Percentiles rank a stretch among this genome's conserved stretches.
These are phyloP conservation scores for Babesia divergens DNA, from an alignment of 169 alveolate species.

Conservation along the genomic window DNA sequence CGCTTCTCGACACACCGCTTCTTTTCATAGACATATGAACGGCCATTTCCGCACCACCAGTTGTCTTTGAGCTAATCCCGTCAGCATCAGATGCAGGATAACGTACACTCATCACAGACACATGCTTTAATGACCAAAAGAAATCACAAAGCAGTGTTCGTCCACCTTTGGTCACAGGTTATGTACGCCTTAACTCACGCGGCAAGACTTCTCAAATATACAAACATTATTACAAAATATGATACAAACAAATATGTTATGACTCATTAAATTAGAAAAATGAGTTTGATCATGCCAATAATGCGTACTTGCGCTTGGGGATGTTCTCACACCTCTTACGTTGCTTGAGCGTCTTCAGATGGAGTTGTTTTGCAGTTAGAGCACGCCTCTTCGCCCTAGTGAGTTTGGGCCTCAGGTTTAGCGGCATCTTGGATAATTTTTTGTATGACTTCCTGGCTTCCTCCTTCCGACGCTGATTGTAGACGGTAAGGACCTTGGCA, in stretches of 20 bases:
- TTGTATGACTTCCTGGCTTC: conserved; percentile 79
- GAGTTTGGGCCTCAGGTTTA: conserved; percentile 87
- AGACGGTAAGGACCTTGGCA: conserved; percentile 90
- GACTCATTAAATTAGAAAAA: not conserved
- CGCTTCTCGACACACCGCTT: not conserved
- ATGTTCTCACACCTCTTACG: conserved; percentile 59
- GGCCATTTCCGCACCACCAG: not conserved
- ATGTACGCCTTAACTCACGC: not conserved
- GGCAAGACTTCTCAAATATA: not conserved
- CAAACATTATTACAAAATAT: not conserved
- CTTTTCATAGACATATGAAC: not conserved
- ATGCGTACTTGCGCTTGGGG: conserved; percentile 62
- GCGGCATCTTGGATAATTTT: conserved; percentile 81
- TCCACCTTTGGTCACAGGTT: too few species aligned
- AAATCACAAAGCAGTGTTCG: too few species aligned
- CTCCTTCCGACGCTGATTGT: conserved; percentile 86
- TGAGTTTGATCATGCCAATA: conserved; percentile 26
- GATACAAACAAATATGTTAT: not conserved
- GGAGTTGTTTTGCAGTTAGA: conserved; percentile 82
- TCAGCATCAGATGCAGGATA: not conserved
- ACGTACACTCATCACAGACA: conserved; percentile 3
- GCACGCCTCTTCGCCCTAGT: conserved; percentile 90
- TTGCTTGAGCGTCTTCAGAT: conserved; percentile 81
- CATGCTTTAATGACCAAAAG: too few species aligned
- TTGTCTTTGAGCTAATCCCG: not conserved